A percentile compares a stretch with the other conserved stretches of the same genome.
These are phyloP conservation scores for Spathaspora passalidarum DNA, from an alignment of 805 yeast genomes.

Conservation along the genomic window DNA sequence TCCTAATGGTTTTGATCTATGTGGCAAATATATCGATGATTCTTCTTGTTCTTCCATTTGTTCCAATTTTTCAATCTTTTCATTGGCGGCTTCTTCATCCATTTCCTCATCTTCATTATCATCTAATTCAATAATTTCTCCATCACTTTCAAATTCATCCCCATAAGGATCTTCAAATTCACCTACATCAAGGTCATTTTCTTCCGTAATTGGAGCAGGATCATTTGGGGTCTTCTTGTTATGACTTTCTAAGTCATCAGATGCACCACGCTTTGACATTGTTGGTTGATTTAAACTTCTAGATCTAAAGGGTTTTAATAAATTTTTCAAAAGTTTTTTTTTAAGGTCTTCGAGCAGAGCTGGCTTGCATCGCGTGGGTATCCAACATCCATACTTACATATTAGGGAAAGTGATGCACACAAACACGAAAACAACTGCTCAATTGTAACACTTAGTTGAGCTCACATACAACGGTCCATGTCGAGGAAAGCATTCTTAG, in stretches of 20 bases:
- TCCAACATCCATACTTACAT: conserved; percentile 1
- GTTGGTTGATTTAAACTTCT: background rate
- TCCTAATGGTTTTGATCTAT: conserved; percentile 83
- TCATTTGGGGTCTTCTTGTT: conserved; percentile 25
- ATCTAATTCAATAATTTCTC: conserved; percentile 81
- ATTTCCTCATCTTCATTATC: conserved; percentile 37
- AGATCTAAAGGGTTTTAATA: background rate
- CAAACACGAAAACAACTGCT: background rate
- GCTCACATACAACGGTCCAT: no score
- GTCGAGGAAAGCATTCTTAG: conserved; percentile 66
- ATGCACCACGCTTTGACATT: conserved; percentile 56
- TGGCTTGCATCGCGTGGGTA: background rate
- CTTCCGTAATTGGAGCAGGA: conserved; percentile 33
- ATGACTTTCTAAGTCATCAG: conserved; percentile 22
- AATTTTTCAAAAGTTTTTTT: background rate
- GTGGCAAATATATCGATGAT: conserved; percentile 75
- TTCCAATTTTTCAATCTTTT: conserved; percentile 35
- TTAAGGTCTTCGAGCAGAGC: background rate
- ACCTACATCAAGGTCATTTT: conserved; percentile 60
- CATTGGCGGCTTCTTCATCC: conserved; percentile 24
- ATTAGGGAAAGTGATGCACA: background rate
- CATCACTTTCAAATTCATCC: conserved; percentile 90
- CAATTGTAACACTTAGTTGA: background rate
- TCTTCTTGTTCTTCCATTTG: conserved; percentile 32
- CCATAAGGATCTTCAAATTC: conserved; percentile 88